Percentiles rank a stretch among this genome's conserved stretches.
phyloP scores from a whole-genome alignment of 768 basidiomycete species.

The Candolleomyces eurysporus region DNA sequence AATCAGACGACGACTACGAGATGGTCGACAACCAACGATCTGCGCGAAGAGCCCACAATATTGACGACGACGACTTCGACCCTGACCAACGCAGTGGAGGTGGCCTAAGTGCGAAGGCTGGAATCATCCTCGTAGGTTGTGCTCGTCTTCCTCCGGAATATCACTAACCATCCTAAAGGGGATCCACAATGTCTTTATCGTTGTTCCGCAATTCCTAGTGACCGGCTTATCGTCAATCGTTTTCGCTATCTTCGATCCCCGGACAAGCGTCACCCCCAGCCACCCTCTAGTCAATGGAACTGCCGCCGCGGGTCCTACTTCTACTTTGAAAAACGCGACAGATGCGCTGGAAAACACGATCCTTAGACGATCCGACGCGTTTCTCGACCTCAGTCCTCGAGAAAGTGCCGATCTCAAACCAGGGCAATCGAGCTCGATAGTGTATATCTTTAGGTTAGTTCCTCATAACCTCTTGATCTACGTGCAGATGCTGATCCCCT shows the following conservation, averaged over 20 bases:
- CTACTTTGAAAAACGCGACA: constrained; percentile 5
- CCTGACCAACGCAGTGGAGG: constrained; percentile 9
- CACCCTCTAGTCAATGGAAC: constrained; percentile 16
- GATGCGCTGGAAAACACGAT: background rate
- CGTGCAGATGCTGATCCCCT: constrained; percentile 1
- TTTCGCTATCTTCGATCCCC: constrained; percentile 81
- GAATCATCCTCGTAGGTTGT: constrained; percentile 73
- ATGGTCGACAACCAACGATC: constrained; percentile 12
- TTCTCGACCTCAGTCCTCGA: background rate
- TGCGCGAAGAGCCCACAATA: constrained; percentile 3
- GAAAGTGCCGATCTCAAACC: constrained; percentile 18
- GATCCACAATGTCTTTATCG: constrained; percentile 93
- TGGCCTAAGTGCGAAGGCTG: constrained; percentile 77
- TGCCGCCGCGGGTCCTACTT: constrained; percentile 4
- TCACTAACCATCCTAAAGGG: constrained; percentile 48
- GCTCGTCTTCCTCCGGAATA: background rate
- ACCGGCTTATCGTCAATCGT: constrained; percentile 83
- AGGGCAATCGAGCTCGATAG: constrained; percentile 64
- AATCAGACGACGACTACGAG: constrained; percentile 28
- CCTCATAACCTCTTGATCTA: background rate
- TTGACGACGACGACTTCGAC: constrained; percentile 5
- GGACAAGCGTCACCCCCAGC: constrained; percentile 40
- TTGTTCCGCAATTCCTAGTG: constrained; percentile 91
- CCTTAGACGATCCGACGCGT: constrained; percentile 1
- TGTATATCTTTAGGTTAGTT: constrained; percentile 74